These are phyloP conservation scores for Globisporangium spiculum DNA, from an alignment of 352 stramenopile genomes.

Conservation along the genomic window DNA sequence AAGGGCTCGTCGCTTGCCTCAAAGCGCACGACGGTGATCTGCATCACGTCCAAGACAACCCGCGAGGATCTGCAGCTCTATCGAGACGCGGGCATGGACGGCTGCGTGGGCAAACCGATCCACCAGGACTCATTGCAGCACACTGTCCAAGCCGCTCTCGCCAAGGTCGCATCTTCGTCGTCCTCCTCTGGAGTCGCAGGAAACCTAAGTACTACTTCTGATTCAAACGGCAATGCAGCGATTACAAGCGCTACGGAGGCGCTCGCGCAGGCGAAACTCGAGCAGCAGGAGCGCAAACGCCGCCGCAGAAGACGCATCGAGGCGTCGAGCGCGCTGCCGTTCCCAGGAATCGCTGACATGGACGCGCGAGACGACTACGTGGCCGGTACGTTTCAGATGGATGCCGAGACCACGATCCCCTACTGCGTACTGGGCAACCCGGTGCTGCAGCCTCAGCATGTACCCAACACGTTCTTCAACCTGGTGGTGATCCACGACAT, in stretches of 20 bases:
- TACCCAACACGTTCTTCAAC: conserved; percentile 86
- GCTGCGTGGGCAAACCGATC: conserved; percentile 87
- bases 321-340: conserved; percentile 34
- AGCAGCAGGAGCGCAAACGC: conserved; percentile 38
- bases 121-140: conserved; percentile 55
- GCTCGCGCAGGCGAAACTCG: conserved; percentile 40
- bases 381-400: conserved; percentile 83
- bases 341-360: conserved; percentile 45
- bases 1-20: neutral
- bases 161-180: neutral
- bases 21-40: conserved; percentile 61
- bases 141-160: conserved; percentile 82
- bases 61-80: conserved; percentile 80
- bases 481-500: conserved; percentile 94
- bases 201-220: neutral
- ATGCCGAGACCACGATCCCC: conserved; percentile 91
- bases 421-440: conserved; percentile 85
- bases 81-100: conserved; percentile 89
- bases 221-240: conserved; percentile 12
- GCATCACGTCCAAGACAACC: conserved; percentile 58
- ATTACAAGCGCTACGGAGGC: conserved; percentile 35
- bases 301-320: conserved; percentile 36
- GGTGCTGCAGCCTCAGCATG: conserved; percentile 12
- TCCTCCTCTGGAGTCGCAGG: neutral
- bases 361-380: conserved; percentile 51